Conservation (phyloP, 805 yeast species). For the Kregervanrija pseudodelftensis region DNA sequence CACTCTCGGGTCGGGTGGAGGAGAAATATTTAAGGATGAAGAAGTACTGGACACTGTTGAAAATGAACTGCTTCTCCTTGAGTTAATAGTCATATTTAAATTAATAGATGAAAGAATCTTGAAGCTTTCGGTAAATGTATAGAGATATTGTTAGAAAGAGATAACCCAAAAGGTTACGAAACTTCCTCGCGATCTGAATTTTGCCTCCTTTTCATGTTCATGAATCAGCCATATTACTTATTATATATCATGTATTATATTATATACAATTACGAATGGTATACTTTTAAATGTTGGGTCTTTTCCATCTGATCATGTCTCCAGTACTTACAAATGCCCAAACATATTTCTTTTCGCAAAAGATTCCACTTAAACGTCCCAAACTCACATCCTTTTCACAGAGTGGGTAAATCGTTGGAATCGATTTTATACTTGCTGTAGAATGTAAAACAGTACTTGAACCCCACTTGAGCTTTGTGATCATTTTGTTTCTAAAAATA, state of each 20-base stretch:
- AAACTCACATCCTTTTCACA: slow-evolving; percentile 25
- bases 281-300: slow-evolving; percentile 16
- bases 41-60: slow-evolving; percentile 14
- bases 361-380: slow-evolving; percentile 28
- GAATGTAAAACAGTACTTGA: slow-evolving; percentile 18
- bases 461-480: too few relatives aligned
- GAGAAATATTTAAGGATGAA: slow-evolving; percentile 9
- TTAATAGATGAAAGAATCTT: too few relatives aligned
- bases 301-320: slow-evolving; percentile 33
- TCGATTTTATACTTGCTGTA: slow-evolving; percentile 15
- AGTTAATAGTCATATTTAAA: too few relatives aligned
- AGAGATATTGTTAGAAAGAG: too few relatives aligned
- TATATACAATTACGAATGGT: background rate
- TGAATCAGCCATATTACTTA: background rate
- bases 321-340: slow-evolving; percentile 34
- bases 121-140: too few relatives aligned
- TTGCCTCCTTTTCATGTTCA: background rate
- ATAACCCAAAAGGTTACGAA: too few relatives aligned
- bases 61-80: background rate
- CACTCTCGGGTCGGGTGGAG: slow-evolving; percentile 26
- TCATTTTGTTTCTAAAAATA: too few relatives aligned
- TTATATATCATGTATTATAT: background rate
- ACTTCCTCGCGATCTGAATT: background rate
- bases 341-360: slow-evolving; percentile 24
- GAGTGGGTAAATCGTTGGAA: slow-evolving; percentile 28